Base-by-base conservation (phyloP, 129 eudicot species). In the Rutidosis leptorrhynchoides region DNA sequence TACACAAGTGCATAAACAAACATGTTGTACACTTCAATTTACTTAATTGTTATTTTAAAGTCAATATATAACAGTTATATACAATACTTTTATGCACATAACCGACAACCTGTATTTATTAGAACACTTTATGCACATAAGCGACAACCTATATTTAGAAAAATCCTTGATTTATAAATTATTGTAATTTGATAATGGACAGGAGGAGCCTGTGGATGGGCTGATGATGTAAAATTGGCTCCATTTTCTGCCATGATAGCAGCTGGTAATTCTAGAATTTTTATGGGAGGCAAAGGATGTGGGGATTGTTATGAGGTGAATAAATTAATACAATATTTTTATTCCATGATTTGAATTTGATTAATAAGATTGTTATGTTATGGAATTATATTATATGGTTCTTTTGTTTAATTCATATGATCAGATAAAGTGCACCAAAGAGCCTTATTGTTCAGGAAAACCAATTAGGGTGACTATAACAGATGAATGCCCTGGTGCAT, bases 151-250 rank as follows among this genome's bases (percentile, higher is more conserved):
- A n/a, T n/a, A n/a, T n/a, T n/a, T n/a, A n/a, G n/a, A n/a, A n/a
- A n/a, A n/a, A n/a, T n/a, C n/a, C n/a, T n/a, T n/a, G n/a, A n/a
- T n/a, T n/a, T 22, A 51, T 22, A 20, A 9, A 2, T 45, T 59
- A 9, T 59, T 8, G 14, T 4, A 0, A n/a, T 20, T 12, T 17
- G 0, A 12, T 61, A 2, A 45, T 45, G 12, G 19, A 40, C 16
- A 78, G 83, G 83, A 42, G 79, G 77, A 64, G 83, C 79, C 48
- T 79, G 83, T 69, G 80, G 83, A 25, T 79, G 66, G 79, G 80
- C 21, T 37, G 12, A 74, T 57, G 77, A 74, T 48, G 77, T 79
- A 20, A 26, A 7, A 10, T 55, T n/a, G 30, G 58, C 72, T 1
- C 79, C 83, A 45, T 74, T 43, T 7, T 79, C 76, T 24, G 8